phyloP scores from a whole-genome alignment of 371 early-diverging fungal genomes.

The Mortierella sp. region DNA sequence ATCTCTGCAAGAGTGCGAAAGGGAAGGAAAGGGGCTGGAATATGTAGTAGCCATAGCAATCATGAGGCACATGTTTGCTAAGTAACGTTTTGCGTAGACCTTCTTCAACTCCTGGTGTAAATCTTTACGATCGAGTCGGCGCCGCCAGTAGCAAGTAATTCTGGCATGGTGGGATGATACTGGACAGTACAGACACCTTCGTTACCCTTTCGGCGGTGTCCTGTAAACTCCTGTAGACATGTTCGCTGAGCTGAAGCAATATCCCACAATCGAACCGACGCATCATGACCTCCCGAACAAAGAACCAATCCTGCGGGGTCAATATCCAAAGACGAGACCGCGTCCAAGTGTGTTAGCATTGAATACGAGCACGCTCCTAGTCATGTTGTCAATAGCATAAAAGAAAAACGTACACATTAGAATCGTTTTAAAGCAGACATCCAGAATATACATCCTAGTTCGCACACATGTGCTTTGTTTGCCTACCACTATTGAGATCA shows the following conservation, averaged over 20 bases:
- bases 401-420: background rate
- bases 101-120: slow-evolving; percentile 48
- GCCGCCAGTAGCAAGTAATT: slow-evolving; percentile 81
- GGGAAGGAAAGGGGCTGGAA: background rate
- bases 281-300: slow-evolving; percentile 89
- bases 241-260: slow-evolving; percentile 64
- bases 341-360: slow-evolving; percentile 46
- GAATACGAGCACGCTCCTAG: slow-evolving; percentile 41
- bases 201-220: slow-evolving; percentile 82
- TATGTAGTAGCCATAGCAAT: background rate
- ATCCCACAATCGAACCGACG: slow-evolving; percentile 88
- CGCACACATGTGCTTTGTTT: background rate
- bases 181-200: slow-evolving; percentile 82
- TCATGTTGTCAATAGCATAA: background rate
- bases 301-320: slow-evolving; percentile 76
- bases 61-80: background rate
- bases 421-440: background rate
- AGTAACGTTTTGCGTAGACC: background rate
- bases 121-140: slow-evolving; percentile 82
- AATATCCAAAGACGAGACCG: slow-evolving; percentile 78
- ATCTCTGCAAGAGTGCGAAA: background rate
- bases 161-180: slow-evolving; percentile 73
- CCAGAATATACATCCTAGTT: background rate
- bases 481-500: slow-evolving; percentile 78
- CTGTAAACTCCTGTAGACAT: slow-evolving; percentile 84